These are phyloP conservation scores for Pleurotus tuoliensis DNA, from an alignment of 768 basidiomycete genomes.

Conservation along the genomic window DNA sequence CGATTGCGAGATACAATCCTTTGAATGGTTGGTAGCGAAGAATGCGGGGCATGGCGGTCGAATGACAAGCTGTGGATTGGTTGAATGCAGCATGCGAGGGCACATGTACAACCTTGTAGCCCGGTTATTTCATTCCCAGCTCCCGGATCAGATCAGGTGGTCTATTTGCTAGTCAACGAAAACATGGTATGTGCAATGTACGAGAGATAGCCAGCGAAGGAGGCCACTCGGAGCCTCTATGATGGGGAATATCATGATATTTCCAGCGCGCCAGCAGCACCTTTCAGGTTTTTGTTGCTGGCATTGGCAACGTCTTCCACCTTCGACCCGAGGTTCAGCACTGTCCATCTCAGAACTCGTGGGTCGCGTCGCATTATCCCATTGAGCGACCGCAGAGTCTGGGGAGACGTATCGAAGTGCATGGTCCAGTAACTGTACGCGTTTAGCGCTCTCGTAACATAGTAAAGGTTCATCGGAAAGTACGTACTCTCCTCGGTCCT, in stretches of 20 bases:
- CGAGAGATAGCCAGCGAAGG: neutral
- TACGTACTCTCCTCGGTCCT: conserved; percentile 74
- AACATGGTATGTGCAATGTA: too few species aligned
- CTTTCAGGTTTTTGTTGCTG: conserved; percentile 39
- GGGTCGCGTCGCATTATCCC: conserved; percentile 73
- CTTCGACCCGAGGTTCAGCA: conserved; percentile 72
- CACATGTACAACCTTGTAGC: too few species aligned
- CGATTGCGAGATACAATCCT: neutral
- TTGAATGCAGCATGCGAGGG: too few species aligned
- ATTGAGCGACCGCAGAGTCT: conserved; percentile 60
- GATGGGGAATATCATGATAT: neutral
- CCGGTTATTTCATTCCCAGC: too few species aligned
- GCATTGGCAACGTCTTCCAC: conserved; percentile 62
- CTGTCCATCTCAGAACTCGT: conserved; percentile 78
- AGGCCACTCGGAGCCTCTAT: neutral
- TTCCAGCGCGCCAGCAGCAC: conserved; percentile 10
- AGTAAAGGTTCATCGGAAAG: neutral
- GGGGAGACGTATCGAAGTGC: conserved; percentile 84
- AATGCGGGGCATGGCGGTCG: neutral
- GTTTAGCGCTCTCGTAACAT: too few species aligned
- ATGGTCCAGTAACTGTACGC: conserved; percentile 79
- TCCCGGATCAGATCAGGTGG: too few species aligned
- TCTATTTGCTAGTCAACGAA: too few species aligned
- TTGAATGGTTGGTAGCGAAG: neutral
- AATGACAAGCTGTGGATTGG: too few species aligned